Evolutionary conservation across 2,329 filamentous ascomycete species (phyloP).

Genomic region (Aspergillus sclerotialis): DNA sequence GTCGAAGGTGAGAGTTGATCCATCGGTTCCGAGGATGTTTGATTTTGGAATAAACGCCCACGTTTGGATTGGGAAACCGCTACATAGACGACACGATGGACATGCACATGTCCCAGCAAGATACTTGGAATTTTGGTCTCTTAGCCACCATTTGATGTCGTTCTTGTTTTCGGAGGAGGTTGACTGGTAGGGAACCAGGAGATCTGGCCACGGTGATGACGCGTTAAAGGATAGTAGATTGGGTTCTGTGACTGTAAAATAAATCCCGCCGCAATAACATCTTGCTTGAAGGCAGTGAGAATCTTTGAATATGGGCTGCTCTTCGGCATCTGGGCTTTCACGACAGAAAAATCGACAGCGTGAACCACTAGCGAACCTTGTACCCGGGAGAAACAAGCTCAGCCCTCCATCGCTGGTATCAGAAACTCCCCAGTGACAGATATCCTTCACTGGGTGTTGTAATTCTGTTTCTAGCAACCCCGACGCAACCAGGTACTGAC

Average conservation of each 20-base stretch:
- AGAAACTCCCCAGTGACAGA: conserved; percentile 21
- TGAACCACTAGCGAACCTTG: conserved; percentile 6
- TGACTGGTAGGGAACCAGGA: conserved; percentile 44
- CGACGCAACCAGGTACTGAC: conserved; percentile 27
- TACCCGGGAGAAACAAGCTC: conserved; percentile 17
- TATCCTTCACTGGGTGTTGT: conserved; percentile 10
- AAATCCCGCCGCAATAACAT: conserved; percentile 51
- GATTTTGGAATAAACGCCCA: conserved; percentile 60
- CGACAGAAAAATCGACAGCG: conserved; percentile 14
- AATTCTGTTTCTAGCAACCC: conserved; percentile 20
- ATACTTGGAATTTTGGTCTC: conserved; percentile 43
- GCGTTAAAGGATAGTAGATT: conserved; percentile 39
- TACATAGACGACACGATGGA: conserved; percentile 52
- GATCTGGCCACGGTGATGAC: conserved; percentile 47
- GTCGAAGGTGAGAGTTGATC: too few species aligned
- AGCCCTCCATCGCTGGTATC: conserved; percentile 25
- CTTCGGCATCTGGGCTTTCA: conserved; percentile 1
- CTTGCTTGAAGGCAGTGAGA: too few species aligned
- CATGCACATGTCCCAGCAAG: conserved; percentile 57
- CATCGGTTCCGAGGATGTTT: conserved; percentile 46
- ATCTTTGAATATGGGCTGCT: conserved; percentile 19
- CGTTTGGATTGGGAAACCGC: conserved; percentile 57
- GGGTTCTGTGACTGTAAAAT: conserved; percentile 53
- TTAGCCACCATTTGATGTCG: conserved; percentile 56
- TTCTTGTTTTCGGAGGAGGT: conserved; percentile 37